A percentile compares a stretch with the other conserved stretches of the same genome.
Conservation (phyloP, 805 yeast species). For the Barnettozyma californica region DNA sequence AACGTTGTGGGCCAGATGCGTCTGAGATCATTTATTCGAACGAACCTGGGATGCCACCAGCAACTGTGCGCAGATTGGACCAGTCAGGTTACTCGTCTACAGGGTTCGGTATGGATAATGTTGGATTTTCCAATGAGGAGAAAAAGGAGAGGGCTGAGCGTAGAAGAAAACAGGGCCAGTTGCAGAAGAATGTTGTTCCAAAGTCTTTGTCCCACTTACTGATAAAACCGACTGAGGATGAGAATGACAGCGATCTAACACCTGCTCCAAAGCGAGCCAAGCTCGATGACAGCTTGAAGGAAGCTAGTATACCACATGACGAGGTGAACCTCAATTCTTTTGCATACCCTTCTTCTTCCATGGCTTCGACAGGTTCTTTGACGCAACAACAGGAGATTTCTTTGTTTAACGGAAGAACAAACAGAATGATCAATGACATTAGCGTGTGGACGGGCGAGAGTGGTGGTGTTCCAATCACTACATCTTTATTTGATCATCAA, state of each 20-base stretch:
- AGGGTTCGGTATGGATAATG: constrained; percentile 18
- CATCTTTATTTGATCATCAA: constrained; percentile 21
- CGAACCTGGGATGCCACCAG: constrained; percentile 56
- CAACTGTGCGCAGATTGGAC: constrained; percentile 40
- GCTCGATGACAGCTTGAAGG: constrained; percentile 7
- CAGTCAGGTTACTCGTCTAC: constrained; percentile 21
- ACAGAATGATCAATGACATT: constrained; percentile 55
- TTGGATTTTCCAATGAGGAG: constrained; percentile 31
- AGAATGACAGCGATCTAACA: constrained; percentile 23
- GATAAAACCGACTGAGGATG: constrained; percentile 31
- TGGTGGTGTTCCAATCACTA: constrained; percentile 26
- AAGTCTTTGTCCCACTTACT: constrained; percentile 47
- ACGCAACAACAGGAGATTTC: constrained; percentile 14
- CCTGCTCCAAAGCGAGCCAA: constrained; percentile 12
- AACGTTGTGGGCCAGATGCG: constrained; percentile 60
- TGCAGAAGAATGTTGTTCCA: constrained; percentile 49
- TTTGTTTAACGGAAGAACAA: constrained; percentile 40
- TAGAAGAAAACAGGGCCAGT: constrained; percentile 42
- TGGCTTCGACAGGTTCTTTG: constrained; percentile 13
- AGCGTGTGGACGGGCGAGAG: constrained; percentile 55
- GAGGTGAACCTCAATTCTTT: constrained; percentile 16
- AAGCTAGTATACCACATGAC: constrained; percentile 12
- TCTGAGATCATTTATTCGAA: constrained; percentile 45
- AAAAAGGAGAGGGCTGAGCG: constrained; percentile 44
- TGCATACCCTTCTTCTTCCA: constrained; percentile 14